Evolutionary conservation across 2,329 filamentous ascomycete genomes (phyloP).

Genomic region (Ascochyta rabiei): DNA sequence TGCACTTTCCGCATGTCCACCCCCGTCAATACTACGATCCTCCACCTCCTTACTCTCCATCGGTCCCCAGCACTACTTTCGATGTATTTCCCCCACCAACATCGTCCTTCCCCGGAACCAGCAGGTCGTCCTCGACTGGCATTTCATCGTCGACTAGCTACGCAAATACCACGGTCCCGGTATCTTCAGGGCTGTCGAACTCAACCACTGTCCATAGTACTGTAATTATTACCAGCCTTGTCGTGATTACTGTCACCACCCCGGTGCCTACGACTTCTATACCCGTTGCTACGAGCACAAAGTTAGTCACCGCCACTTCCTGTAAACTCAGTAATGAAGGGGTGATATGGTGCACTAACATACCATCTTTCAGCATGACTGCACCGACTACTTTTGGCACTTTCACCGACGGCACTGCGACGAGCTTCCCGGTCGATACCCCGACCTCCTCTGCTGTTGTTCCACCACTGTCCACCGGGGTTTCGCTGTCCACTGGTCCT

Average conservation of each 20-base stretch:
- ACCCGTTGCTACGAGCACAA: constrained; percentile 4
- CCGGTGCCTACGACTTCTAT: constrained; percentile 1
- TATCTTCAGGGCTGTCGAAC: constrained; percentile 7
- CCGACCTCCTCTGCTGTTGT: constrained; percentile 8
- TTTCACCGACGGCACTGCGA: constrained; percentile 25
- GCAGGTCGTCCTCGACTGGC: background rate
- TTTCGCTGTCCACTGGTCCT: constrained; percentile 3
- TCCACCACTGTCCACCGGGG: background rate
- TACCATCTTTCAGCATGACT: constrained; percentile 1
- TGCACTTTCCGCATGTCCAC: constrained; percentile 23
- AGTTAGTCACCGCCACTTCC: constrained; percentile 15
- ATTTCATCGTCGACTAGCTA: background rate
- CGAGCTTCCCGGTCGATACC: constrained; percentile 23
- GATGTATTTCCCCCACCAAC: constrained; percentile 7
- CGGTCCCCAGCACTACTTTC: constrained; percentile 14
- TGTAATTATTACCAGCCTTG: constrained; percentile 3
- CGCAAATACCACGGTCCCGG: constrained; percentile 4
- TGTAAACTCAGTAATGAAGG: constrained; percentile 1
- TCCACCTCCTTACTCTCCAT: constrained; percentile 22
- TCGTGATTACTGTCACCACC: constrained; percentile 9
- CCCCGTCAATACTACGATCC: constrained; percentile 27
- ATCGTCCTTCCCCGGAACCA: constrained; percentile 3
- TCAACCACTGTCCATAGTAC: constrained; percentile 7
- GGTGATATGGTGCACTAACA: constrained; percentile 10
- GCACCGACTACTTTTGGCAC: constrained; percentile 13